phyloP scores from a whole-genome alignment of 352 stramenopile species.

The Globisporangium echinulatum region DNA sequence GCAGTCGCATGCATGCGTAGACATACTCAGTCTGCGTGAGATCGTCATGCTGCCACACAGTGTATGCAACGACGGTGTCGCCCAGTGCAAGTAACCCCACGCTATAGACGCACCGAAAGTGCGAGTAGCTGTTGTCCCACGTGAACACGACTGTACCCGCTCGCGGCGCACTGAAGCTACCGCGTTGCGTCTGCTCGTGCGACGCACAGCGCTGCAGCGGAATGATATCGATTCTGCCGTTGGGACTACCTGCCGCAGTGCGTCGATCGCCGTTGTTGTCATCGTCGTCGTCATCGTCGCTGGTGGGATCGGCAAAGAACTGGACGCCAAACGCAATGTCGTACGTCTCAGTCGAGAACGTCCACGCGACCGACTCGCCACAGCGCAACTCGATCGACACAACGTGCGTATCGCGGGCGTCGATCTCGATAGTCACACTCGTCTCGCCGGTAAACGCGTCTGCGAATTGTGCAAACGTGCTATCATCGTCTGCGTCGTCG shows the following conservation, averaged over 20 bases:
- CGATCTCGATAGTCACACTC: slow-evolving; percentile 27
- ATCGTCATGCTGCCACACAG: no score
- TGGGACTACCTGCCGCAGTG: background rate
- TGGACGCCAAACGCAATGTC: slow-evolving; percentile 51
- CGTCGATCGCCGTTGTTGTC: slow-evolving; percentile 19
- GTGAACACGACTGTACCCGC: slow-evolving; percentile 43
- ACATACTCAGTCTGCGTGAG: background rate
- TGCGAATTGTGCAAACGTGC: slow-evolving; percentile 26
- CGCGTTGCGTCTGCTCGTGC: slow-evolving; percentile 29
- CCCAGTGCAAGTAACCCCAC: no score
- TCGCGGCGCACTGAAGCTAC: slow-evolving; percentile 23
- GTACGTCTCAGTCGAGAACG: slow-evolving; percentile 36
- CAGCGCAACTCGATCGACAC: slow-evolving; percentile 40
- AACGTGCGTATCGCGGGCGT: slow-evolving; percentile 33
- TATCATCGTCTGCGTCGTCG: slow-evolving; percentile 5
- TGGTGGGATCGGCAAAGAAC: slow-evolving; percentile 25
- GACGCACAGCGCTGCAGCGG: slow-evolving; percentile 23
- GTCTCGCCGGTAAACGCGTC: slow-evolving; percentile 12
- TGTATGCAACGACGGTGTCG: no score
- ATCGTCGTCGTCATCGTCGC: slow-evolving; percentile 12
- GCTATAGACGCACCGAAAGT: slow-evolving; percentile 29
- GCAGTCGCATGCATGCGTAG: background rate
- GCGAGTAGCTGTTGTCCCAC: slow-evolving; percentile 61
- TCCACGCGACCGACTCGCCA: slow-evolving; percentile 41
- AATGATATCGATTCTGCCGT: slow-evolving; percentile 30